phyloP scores from a whole-genome alignment of 2,329 filamentous ascomycete species.

The Colletotrichum somersetense region DNA sequence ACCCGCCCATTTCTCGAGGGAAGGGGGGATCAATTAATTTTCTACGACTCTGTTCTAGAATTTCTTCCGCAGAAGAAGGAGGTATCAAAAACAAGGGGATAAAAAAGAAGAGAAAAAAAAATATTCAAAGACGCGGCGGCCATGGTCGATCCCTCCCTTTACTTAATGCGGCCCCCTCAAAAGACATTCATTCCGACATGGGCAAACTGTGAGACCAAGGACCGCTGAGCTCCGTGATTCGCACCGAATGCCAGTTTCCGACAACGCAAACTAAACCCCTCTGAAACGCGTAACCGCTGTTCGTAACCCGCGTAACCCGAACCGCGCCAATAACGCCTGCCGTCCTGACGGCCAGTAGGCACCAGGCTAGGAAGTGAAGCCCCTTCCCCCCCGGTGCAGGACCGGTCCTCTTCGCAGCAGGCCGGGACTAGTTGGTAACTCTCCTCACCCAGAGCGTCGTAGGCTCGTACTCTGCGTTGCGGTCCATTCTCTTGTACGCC shows the following conservation, averaged over 20 bases:
- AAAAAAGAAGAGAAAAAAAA: neutral
- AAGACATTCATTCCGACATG: neutral
- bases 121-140: neutral
- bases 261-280: constrained; percentile 22
- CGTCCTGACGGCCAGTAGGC: constrained; percentile 2
- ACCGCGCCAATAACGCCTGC: constrained; percentile 4
- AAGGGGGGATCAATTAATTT: neutral
- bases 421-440: constrained; percentile 68
- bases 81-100: constrained; percentile 35
- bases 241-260: constrained; percentile 2
- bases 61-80: constrained; percentile 6
- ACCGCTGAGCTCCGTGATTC: constrained; percentile 28
- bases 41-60: constrained; percentile 30
- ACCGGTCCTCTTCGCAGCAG: too few species aligned
- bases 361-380: neutral
- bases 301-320: constrained; percentile 25
- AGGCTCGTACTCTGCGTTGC: constrained; percentile 73
- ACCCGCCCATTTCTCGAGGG: fast-evolving
- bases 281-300: constrained; percentile 33
- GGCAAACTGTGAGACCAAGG: neutral
- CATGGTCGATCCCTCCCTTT: constrained; percentile 2
- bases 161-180: neutral
- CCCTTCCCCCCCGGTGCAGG: too few species aligned
- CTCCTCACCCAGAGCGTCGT: constrained; percentile 83
- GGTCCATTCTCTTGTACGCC: constrained; percentile 80